Evolutionary conservation across 2,329 filamentous ascomycete genomes (phyloP).

Genomic region (Arthroderma uncinatum): DNA sequence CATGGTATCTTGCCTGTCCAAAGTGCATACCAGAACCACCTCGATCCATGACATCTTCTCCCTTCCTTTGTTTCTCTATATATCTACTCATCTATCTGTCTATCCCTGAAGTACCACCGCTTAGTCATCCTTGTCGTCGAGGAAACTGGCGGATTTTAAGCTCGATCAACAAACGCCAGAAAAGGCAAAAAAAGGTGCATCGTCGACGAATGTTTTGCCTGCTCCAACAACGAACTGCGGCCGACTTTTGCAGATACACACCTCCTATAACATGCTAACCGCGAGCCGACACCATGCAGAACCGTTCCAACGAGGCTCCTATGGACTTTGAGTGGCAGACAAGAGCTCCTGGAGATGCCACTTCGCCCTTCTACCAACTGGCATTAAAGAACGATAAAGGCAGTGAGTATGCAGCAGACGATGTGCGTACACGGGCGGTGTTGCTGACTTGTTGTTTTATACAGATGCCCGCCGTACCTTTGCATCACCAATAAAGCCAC

Average conservation of each 20-base stretch:
- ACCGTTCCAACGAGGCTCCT: constrained; percentile 35
- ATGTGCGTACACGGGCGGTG: too few species aligned
- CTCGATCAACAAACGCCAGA: background rate
- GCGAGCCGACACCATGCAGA: constrained; percentile 22
- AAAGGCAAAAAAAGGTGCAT: background rate
- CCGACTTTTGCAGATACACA: background rate
- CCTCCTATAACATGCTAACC: background rate
- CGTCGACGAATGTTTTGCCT: background rate
- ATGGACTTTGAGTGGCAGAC: constrained; percentile 44
- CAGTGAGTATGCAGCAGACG: constrained; percentile 3
- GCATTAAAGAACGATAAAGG: constrained; percentile 31
- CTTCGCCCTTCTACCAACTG: constrained; percentile 40
- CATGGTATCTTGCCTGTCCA: too few species aligned
- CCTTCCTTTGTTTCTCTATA: too few species aligned
- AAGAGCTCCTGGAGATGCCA: constrained; percentile 34
- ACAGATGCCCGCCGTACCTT: constrained; percentile 33
- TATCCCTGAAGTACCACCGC: too few species aligned
- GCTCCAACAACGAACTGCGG: background rate
- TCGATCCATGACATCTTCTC: too few species aligned
- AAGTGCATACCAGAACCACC: too few species aligned
- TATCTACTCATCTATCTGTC: too few species aligned
- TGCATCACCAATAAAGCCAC: constrained; percentile 40
- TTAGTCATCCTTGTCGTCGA: background rate
- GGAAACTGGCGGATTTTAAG: constrained; percentile 6
- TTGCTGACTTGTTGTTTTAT: constrained; percentile 8